phyloP scores from a whole-genome alignment of 805 yeast genomes.

The Candida ascalaphidarum region DNA sequence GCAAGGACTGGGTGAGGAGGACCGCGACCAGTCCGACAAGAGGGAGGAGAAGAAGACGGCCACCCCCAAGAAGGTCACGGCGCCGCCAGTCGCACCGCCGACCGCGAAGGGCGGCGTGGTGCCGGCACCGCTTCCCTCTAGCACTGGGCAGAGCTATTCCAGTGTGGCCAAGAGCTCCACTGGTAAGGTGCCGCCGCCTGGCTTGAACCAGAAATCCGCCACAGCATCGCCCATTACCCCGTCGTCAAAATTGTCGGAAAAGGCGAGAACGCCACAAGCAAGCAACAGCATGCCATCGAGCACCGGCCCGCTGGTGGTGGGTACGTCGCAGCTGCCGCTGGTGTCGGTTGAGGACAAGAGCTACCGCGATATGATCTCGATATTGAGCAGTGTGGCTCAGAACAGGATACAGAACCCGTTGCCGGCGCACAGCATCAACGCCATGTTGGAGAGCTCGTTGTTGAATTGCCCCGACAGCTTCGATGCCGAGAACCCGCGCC shows the following conservation, averaged over 20 bases:
- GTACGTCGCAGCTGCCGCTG: constrained; percentile 10
- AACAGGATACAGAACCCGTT: constrained; percentile 44
- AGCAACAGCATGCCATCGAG: not conserved
- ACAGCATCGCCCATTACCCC: not conserved
- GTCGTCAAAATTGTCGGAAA: not conserved
- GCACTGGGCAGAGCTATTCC: constrained; percentile 13
- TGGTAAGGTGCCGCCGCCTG: constrained; percentile 6
- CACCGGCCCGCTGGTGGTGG: not conserved
- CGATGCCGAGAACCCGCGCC: constrained; percentile 79
- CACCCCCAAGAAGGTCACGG: constrained; percentile 5
- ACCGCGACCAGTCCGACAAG: constrained; percentile 1
- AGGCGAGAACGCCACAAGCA: constrained; percentile 1
- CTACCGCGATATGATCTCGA: constrained; percentile 14
- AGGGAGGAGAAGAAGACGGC: not conserved
- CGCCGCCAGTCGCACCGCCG: constrained; percentile 4
- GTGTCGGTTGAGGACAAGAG: constrained; percentile 7
- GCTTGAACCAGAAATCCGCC: constrained; percentile 2
- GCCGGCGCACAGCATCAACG: constrained; percentile 43
- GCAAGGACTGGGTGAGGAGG: constrained; percentile 11
- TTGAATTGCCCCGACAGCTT: constrained; percentile 89
- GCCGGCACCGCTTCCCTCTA: constrained; percentile 16
- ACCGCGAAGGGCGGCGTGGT: constrained; percentile 8
- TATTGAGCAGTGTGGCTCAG: constrained; percentile 22
- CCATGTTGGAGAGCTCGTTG: constrained; percentile 66
- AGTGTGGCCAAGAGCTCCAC: constrained; percentile 14